Base-by-base conservation (phyloP, 1,139 yeast species). In the Pichia terricola region DNA sequence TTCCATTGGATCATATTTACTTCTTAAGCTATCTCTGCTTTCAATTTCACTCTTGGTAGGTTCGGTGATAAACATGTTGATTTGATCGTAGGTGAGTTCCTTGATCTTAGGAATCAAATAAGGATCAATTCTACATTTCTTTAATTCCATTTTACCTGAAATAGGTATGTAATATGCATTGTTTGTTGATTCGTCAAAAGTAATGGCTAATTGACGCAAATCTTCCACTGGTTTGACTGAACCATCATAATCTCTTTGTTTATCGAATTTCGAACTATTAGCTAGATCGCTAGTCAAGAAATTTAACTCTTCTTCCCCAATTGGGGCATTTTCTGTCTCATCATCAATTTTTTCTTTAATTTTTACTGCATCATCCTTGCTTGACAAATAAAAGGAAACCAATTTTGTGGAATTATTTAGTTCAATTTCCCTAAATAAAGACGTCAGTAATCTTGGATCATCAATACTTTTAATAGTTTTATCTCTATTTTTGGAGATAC, bases 221-320 rank as follows among this genome's bases (percentile, higher is more conserved):
- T 69, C 65, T 39, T 72, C 66, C 53, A 73, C 70, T 22, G 67
- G 65, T 44, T 72, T 72, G 55, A 77, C 75, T 47, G 73, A 77
- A 75, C 87, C 77, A 56, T 88, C 96, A 59, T 82, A 88, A 61
- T 89, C 95, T 61, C 87, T 83, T 39, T 69, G 64, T 57, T 83
- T 85, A 45, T 72, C 71, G 62, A 77, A 86, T 45, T 72, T 69
- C 62, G 67, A 83, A 8, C 69, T 64, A 34, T 72, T 69, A 3
- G 64, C 69, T 73, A 40, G 64, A 67, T 37, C 46, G n/a, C 41
- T 40, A 11, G 40, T 69, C 72, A 55, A 38, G 34, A 44, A 43
- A n/a, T 46, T 50, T 22, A 43, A 30, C 27, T 66, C 67, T 39
- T 66, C 67, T 33, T 67, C 69, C 26, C 67, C 48, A 40, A 62